These are phyloP conservation scores for Caloboletus inedulis DNA, from an alignment of 1,284 basidiomycete species.

Conservation along the genomic window DNA sequence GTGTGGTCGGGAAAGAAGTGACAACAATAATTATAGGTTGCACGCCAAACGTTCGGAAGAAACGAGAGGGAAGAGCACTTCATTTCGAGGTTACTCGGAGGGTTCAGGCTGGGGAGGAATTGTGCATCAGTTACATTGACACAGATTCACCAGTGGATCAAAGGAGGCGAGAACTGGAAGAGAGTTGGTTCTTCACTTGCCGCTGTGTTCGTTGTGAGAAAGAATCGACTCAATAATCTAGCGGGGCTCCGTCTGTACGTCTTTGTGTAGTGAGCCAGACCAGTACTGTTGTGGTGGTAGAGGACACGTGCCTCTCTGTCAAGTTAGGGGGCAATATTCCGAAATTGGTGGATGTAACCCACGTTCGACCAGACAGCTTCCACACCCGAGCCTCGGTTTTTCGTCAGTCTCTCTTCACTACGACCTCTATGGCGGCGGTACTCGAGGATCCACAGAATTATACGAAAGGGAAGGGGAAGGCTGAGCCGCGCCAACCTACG, in stretches of 20 bases:
- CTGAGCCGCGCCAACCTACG: conserved; percentile 24
- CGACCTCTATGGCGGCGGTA: conserved; percentile 22
- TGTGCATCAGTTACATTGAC: conserved; percentile 57
- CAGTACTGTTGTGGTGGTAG: background rate
- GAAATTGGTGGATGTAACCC: conserved; percentile 6
- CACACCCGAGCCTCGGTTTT: background rate
- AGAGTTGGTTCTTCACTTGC: conserved; percentile 56
- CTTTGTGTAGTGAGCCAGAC: background rate
- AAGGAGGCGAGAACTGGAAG: conserved; percentile 39
- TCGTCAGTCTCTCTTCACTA: conserved; percentile 5
- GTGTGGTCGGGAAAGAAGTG: background rate
- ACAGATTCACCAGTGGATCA: conserved; percentile 37
- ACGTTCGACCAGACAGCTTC: conserved; percentile 20
- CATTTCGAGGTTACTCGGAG: conserved; percentile 49
- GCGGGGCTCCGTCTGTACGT: background rate
- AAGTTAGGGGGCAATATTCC: conserved; percentile 3
- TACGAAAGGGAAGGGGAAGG: conserved; percentile 33
- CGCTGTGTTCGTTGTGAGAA: conserved; percentile 36
- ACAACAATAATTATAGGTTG: conserved; percentile 42
- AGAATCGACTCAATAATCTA: conserved; percentile 9
- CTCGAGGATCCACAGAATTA: conserved; percentile 13
- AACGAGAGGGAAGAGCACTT: conserved; percentile 43
- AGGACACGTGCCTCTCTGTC: background rate
- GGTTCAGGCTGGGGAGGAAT: conserved; percentile 49
- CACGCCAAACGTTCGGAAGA: conserved; percentile 55